Conservation (phyloP, 2,329 filamentous ascomycete species). For the Neonectria neomacrospora region DNA sequence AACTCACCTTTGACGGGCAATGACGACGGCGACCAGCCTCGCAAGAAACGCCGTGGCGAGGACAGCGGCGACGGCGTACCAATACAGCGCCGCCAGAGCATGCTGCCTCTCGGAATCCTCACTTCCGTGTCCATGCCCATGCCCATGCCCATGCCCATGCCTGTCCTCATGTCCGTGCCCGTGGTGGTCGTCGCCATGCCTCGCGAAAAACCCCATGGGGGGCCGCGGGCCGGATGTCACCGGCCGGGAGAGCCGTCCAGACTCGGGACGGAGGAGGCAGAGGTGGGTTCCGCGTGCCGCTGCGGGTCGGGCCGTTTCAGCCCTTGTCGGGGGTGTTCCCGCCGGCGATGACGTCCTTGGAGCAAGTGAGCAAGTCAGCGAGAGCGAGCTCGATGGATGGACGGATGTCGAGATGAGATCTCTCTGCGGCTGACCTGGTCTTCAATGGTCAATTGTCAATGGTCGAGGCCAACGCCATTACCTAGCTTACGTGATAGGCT, state of each 20-base stretch:
- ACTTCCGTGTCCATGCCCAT: slow-evolving; percentile 36
- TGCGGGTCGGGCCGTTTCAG: slow-evolving; percentile 21
- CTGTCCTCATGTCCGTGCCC: slow-evolving; percentile 39
- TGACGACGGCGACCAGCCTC: slow-evolving; percentile 29
- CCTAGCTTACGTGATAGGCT: slow-evolving; percentile 44
- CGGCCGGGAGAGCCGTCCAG: neutral
- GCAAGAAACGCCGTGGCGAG: slow-evolving; percentile 32
- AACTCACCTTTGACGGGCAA: slow-evolving; percentile 41
- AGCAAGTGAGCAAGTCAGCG: neutral
- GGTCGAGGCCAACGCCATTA: slow-evolving; percentile 10
- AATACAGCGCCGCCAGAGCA: slow-evolving; percentile 40
- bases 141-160: too few species aligned
- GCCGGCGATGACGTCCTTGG: neutral
- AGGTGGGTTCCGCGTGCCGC: slow-evolving; percentile 11
- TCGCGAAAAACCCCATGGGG: slow-evolving; percentile 34
- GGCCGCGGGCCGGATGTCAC: neutral
- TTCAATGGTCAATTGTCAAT: neutral
- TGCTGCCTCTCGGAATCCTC: slow-evolving; percentile 43
- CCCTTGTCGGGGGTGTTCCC: slow-evolving; percentile 1
- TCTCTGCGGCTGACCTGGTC: neutral
- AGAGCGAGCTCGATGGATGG: neutral
- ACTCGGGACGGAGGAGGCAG: neutral
- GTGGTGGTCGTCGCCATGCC: slow-evolving; percentile 38
- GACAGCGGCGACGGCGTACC: slow-evolving; percentile 37
- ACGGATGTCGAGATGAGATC: neutral